A percentile compares a stretch with the other conserved stretches of the same genome.
Evolutionary conservation across 306 rosid species (phyloP).

Genomic region (Ammopiptanthus mongolicus): DNA sequence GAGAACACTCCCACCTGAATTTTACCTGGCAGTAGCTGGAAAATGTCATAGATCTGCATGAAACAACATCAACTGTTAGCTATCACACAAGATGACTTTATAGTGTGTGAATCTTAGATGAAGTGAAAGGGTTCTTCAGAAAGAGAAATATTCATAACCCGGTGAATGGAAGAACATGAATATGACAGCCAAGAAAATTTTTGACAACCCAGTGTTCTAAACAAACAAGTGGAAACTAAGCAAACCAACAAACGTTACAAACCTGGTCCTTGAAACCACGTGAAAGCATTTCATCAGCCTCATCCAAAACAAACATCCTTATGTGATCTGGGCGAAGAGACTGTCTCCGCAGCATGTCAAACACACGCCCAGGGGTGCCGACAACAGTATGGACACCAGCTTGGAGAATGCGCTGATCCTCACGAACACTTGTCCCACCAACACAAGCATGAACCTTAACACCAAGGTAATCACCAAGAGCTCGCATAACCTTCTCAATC

Average conservation of each 20-base stretch:
- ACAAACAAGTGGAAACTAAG: neutral
- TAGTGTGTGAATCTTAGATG: neutral
- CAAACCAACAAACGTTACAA: neutral
- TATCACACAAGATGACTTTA: neutral
- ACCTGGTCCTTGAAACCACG: constrained; percentile 99
- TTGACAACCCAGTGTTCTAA: neutral
- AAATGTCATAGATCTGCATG: constrained; percentile 82
- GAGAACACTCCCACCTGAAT: constrained; percentile 96
- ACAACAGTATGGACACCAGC: constrained; percentile 93
- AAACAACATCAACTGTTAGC: neutral
- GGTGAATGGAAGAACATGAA: neutral
- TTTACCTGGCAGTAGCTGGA: constrained; percentile 80
- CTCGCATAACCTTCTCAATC: constrained; percentile 97
- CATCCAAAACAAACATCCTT: constrained; percentile 90
- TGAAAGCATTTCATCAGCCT: constrained; percentile 98
- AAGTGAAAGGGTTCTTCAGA: neutral
- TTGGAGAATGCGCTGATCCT: constrained; percentile 95
- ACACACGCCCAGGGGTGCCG: constrained; percentile 96
- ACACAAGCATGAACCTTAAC: constrained; percentile 97
- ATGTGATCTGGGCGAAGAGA: constrained; percentile 79
- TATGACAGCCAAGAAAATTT: neutral
- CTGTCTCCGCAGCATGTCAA: constrained; percentile 88
- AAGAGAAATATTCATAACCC: too few species aligned
- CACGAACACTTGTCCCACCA: constrained; percentile 97
- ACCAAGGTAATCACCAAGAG: constrained; percentile 94